A percentile compares a stretch with the other conserved stretches of the same genome.
Conservation (phyloP, 805 yeast genomes). For the Scheffersomyces amazonensis region DNA sequence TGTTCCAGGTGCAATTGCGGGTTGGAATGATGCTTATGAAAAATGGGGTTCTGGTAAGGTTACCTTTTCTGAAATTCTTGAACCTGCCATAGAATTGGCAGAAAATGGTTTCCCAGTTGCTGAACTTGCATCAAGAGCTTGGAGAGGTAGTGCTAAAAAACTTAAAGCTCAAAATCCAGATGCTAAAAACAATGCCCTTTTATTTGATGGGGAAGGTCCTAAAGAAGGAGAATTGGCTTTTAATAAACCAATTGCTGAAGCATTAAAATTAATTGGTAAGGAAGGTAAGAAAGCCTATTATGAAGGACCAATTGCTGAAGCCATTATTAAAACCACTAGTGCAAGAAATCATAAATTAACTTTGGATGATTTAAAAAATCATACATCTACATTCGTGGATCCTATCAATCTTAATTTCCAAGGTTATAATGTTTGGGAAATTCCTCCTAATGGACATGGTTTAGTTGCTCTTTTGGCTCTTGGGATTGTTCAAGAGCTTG, state of each 20-base stretch:
- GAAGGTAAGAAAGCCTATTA: slow-evolving; percentile 68
- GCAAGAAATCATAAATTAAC: slow-evolving; percentile 55
- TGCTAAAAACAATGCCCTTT: slow-evolving; percentile 26
- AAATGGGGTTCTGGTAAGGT: slow-evolving; percentile 74
- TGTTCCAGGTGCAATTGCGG: slow-evolving; percentile 80
- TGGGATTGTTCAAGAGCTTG: slow-evolving; percentile 61
- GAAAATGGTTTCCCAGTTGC: slow-evolving; percentile 65
- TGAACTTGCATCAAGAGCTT: slow-evolving; percentile 50
- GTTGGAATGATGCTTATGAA: slow-evolving; percentile 69
- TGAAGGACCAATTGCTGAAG: slow-evolving; percentile 65
- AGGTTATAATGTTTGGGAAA: slow-evolving; percentile 65
- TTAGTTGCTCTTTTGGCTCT: slow-evolving; percentile 69
- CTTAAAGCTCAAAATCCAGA: slow-evolving; percentile 37
- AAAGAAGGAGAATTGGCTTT: slow-evolving; percentile 53
- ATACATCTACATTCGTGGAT: slow-evolving; percentile 60
- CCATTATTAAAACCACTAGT: slow-evolving; percentile 54
- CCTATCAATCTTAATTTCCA: slow-evolving; percentile 56
- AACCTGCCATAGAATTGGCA: slow-evolving; percentile 69
- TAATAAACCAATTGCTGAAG: slow-evolving; percentile 52
- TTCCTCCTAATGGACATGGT: slow-evolving; percentile 86
- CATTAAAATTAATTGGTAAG: slow-evolving; percentile 49
- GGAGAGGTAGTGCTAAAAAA: slow-evolving; percentile 41
- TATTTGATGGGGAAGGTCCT: slow-evolving; percentile 45
- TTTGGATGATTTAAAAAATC: slow-evolving; percentile 53
- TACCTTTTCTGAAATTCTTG: slow-evolving; percentile 51